Evolutionary conservation across 768 basidiomycete species (phyloP), one percentile per base, ranked within the genome.

Genomic region (Psilocybe cubensis): DNA sequence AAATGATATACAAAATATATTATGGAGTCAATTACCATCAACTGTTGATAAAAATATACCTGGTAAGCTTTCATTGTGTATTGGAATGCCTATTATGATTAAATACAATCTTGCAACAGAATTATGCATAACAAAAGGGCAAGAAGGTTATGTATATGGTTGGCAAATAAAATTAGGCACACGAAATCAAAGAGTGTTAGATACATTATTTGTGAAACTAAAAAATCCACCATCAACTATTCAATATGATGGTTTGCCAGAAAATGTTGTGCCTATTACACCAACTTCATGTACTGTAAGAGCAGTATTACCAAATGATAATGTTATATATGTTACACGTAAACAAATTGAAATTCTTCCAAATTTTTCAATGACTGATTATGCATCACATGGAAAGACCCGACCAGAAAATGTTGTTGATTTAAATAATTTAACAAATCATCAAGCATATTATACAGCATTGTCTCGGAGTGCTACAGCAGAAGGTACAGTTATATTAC

Each of bases 321-420:
- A 27, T 21, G 20, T 20, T 5, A 29, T 67, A 0, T 33, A 27
- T 8, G 47, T 74, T 35, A 28, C 52, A 1, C 20, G 72, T 31
- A 54, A 57, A 8, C 73, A 75, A 57, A 65, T 72, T 2, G 56
- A 65, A 14, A 49, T 73, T 1, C 24, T 68, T 1, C 52, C 61
- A 1, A 73, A 71, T 52, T 74, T 73, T 59, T 62, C 70, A 17
- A 72, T 74, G 70, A 74, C 73, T 3, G 73, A 73, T 52, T 74
- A 69, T 59, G 60, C 68, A 5, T 72, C 70, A 1, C 74, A 75
- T 56, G 73, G 74, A 3, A 72, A 69, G 47, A 70, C 71, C 12
- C 56, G 68, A 33, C 27, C 25, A 14, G 29, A 56, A 3, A 72
- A 73, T 65, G 51, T 66, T 1, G 66, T 68, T 2, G 68, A 74